Conservation (phyloP, 257 asterid genomes). For the Nicotiana paniculata region DNA sequence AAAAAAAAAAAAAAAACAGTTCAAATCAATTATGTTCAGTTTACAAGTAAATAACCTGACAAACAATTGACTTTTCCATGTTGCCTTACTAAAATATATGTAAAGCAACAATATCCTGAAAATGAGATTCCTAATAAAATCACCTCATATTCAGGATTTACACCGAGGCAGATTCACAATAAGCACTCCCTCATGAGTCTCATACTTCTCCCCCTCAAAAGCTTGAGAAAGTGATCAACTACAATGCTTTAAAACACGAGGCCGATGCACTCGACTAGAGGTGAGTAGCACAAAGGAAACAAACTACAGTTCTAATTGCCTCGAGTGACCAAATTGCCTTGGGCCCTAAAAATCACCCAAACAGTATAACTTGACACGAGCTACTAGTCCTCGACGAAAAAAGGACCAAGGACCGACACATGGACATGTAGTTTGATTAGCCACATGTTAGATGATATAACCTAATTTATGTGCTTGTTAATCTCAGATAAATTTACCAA, state of each 20-base stretch:
- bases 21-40: not conserved
- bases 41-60: not conserved
- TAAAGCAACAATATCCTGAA: conserved; percentile 7
- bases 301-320: not conserved
- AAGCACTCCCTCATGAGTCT: conserved; percentile 8
- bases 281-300: not conserved
- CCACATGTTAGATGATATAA: conserved; percentile 11
- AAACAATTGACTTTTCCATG: not conserved
- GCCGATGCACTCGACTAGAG: conserved; percentile 2
- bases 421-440: not conserved
- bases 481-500: not conserved
- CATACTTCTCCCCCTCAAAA: not conserved
- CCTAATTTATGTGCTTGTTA: conserved; percentile 9
- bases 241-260: not conserved
- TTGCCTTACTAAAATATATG: not conserved
- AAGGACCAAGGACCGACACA: conserved; percentile 20
- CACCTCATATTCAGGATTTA: conserved; percentile 7
- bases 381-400: conserved; percentile 19
- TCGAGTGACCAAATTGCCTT: not conserved
- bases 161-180: not conserved
- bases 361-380: conserved; percentile 12
- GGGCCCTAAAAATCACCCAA: conserved; percentile 5
- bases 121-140: conserved; percentile 12
- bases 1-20: not conserved
- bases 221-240: not conserved